Base-by-base conservation (phyloP, 2,329 filamentous ascomycete genomes). In the Neofusicoccum kwambonambiense region DNA sequence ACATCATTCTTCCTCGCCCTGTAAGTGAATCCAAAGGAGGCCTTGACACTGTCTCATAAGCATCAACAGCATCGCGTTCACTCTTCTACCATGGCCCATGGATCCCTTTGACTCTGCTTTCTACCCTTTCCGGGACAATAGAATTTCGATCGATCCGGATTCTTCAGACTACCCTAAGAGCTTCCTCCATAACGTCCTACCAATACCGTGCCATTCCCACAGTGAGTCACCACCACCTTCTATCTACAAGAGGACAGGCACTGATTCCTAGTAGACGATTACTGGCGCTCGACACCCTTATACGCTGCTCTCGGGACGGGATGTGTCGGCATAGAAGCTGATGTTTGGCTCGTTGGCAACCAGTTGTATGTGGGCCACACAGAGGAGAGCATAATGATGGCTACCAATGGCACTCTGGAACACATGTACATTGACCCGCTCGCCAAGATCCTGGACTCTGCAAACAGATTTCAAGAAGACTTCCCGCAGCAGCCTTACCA, bases 391-490 rank as follows among this genome's bases (percentile, higher is more conserved):
- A 1, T 81, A 35, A 82, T 82, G 27, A 2, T 81, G 37, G 82
- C 83, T 27, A 72, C 74, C 17, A 82, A 84, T 62, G 83, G 84
- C 34, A 90, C 88, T 0, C 84, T 91, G 66, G 71, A 79, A 69
- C 82, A 80, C 3, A 81, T 92, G 11, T 92, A 92, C 71, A 77
- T 92, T 50, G 79, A 88, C 37, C 89, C 89, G 0, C 73, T 92
- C 0, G 76, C 89, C 17, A 77, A 84, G 1, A 78, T 90, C 4
- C 80, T 92, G 0, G 76, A 84, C 37, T 74, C 72, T 37, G 81
- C 84, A 65, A 62, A 62, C 45, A 34, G 22, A 31, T 19, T 27
- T 27, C 45, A 31, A 4, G 45, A 50, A 50, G 45, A 12, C 7
- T 27, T 27, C 12, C 17, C 31, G 68, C 82, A 63, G 15, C 13